phyloP scores from a whole-genome alignment of 371 early-diverging fungal genomes.

The Quaeritorhiza haematococci region DNA sequence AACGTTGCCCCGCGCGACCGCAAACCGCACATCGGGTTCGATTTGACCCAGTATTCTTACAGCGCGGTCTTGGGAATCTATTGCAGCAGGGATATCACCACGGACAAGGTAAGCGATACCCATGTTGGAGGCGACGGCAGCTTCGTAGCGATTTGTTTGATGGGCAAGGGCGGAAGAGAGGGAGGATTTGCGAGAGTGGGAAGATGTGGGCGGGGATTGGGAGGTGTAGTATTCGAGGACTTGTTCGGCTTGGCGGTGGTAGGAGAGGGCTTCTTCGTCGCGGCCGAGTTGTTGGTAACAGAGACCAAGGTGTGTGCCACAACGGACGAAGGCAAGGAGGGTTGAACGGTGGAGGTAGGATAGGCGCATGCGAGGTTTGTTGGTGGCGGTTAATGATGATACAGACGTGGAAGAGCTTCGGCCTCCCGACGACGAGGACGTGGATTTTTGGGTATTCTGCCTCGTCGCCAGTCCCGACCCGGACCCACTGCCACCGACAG shows the following conservation, averaged over 20 bases:
- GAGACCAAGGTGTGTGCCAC: slow-evolving; percentile 37
- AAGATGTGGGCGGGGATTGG: slow-evolving; percentile 9
- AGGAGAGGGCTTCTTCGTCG: slow-evolving; percentile 31
- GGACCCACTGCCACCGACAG: neutral
- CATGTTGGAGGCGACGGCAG: slow-evolving; percentile 24
- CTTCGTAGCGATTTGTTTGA: slow-evolving; percentile 9
- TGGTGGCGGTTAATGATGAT: slow-evolving; percentile 6
- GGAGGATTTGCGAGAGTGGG: slow-evolving; percentile 8
- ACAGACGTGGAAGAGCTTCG: neutral
- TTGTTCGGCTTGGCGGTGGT: slow-evolving; percentile 31
- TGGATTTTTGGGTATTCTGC: neutral
- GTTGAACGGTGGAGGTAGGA: slow-evolving; percentile 39
- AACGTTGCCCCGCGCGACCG: slow-evolving; percentile 15
- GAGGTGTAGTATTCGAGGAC: slow-evolving; percentile 17
- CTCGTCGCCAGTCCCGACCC: neutral
- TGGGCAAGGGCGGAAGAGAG: slow-evolving; percentile 2
- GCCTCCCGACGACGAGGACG: neutral
- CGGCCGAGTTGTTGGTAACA: slow-evolving; percentile 34
- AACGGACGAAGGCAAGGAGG: slow-evolving; percentile 34
- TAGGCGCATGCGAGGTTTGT: slow-evolving; percentile 23
- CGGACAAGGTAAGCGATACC: slow-evolving; percentile 28
- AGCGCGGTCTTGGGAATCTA: slow-evolving; percentile 27
- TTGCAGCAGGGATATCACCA: slow-evolving; percentile 29
- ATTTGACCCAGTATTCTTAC: slow-evolving; percentile 15
- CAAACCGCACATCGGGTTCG: slow-evolving; percentile 7